Evolutionary conservation across 768 basidiomycete genomes (phyloP), one percentile per base, ranked within the genome.

Genomic region (Rhizopogon rudus): DNA sequence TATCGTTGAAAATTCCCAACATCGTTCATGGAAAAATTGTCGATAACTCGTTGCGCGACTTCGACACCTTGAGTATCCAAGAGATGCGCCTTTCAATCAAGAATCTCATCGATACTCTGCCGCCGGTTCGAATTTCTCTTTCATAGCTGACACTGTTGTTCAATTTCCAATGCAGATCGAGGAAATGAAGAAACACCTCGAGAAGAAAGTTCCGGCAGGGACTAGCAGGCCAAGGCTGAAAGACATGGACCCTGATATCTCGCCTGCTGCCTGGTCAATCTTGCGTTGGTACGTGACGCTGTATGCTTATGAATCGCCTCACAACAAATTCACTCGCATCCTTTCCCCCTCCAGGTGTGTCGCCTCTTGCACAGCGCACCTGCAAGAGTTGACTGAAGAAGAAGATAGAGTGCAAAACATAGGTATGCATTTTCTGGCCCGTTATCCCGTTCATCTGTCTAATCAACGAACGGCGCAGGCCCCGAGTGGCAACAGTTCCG

Each of bases 331-430:
- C 20, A 22, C 10, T 41, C 17, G 16, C 9, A 9, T 20, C 13
- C 14, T 28, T 13, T 6, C 20, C 20, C 44, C 31, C 43, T 39
- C 1, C 50, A 84, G 84, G 82, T 83, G 80, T 70, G 79, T 89
- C 28, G 86, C 83, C 0, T 87, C 86, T 13, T 87, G 85, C 62
- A 88, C 87, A 1, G 82, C 86, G 0, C 78, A 87, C 62, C 74
- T 88, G 10, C 84, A 88, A 68, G 82, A 84, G 55, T 78, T 87
- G 40, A 74, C 75, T 10, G 72, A 76, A 3, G 70, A 71, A 6
- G 81, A 82, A 44, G 83, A 87, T 57, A 66, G 72, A 14, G 74
- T 88, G 45, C 72, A 76, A 55, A 80, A 80, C 50, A 67, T 87
- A 17, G 80, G 84, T 81, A 63, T 54, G 66, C 59, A 2, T n/a